These are phyloP conservation scores for Nicotiana paniculata DNA, from an alignment of 257 asterid species.

Conservation along the genomic window DNA sequence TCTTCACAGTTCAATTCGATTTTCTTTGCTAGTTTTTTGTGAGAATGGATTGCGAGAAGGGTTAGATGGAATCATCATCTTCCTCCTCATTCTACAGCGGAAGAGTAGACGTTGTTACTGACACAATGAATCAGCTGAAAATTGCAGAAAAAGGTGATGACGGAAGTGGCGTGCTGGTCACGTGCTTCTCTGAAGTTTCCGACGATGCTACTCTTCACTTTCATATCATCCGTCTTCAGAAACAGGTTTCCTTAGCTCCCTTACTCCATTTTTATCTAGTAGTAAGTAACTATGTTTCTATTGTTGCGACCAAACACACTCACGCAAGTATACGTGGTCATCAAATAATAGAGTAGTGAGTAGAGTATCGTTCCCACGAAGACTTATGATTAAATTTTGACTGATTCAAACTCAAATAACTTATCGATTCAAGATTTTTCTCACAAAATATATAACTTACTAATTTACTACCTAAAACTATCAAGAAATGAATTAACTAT, in stretches of 20 bases:
- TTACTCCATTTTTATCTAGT: not conserved
- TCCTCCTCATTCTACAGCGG: not conserved
- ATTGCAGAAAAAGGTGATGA: conserved; percentile 11
- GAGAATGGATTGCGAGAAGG: not conserved
- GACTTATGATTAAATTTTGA: no score
- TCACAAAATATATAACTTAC: no score
- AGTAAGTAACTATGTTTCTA: no score
- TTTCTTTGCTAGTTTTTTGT: not conserved
- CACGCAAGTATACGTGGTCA: no score
- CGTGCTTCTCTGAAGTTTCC: conserved; percentile 59
- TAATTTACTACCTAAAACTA: no score
- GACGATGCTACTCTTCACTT: conserved; percentile 59
- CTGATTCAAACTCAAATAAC: no score
- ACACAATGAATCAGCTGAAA: conserved; percentile 17
- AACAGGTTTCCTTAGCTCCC: conserved; percentile 42
- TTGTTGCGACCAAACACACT: no score
- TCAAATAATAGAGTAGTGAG: no score
- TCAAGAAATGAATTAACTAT: no score
- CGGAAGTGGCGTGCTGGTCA: conserved; percentile 40
- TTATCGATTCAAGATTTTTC: no score
- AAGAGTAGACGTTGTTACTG: not conserved
- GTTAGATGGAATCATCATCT: not conserved
- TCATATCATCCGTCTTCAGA: conserved; percentile 75
- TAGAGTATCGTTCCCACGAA: no score
- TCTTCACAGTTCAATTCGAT: not conserved